phyloP scores from a whole-genome alignment of 139 green algal species.

The Volvox africanus region DNA sequence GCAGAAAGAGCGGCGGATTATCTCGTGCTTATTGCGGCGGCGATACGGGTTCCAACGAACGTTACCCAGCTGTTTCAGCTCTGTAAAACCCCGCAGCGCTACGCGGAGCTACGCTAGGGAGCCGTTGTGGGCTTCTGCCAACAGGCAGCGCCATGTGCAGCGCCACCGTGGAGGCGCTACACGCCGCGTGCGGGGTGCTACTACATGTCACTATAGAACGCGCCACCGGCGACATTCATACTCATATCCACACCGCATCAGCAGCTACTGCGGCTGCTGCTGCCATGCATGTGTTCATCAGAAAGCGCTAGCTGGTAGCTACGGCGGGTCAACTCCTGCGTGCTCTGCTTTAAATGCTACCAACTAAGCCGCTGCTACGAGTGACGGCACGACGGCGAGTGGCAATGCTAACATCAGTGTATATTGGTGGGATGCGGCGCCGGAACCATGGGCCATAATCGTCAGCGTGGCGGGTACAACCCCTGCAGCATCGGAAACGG shows the following conservation, averaged over 20 bases:
- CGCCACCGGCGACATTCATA: not conserved
- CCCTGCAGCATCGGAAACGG: not conserved
- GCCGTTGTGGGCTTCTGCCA: conserved; percentile 16
- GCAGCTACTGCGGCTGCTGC: not conserved
- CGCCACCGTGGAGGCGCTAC: conserved; percentile 4
- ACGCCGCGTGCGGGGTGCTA: not conserved
- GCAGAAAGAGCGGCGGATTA: not conserved
- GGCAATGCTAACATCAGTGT: no score
- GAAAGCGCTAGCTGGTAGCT: no score
- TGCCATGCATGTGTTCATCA: not conserved
- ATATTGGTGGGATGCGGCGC: no score
- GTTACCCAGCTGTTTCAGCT: not conserved
- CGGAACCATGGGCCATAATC: no score
- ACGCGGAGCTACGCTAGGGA: not conserved
- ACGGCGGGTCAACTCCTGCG: no score
- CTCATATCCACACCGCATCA: no score
- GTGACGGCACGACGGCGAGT: no score
- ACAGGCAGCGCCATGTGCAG: conserved; percentile 28
- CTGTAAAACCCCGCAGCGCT: not conserved
- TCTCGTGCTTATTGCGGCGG: not conserved
- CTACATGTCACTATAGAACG: not conserved
- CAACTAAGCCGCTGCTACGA: no score
- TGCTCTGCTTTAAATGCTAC: no score
- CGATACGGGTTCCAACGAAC: no score
- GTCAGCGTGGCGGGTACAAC: no score